Conservation (phyloP, 2,329 filamentous ascomycete genomes). For the Whalleya microplaca region DNA sequence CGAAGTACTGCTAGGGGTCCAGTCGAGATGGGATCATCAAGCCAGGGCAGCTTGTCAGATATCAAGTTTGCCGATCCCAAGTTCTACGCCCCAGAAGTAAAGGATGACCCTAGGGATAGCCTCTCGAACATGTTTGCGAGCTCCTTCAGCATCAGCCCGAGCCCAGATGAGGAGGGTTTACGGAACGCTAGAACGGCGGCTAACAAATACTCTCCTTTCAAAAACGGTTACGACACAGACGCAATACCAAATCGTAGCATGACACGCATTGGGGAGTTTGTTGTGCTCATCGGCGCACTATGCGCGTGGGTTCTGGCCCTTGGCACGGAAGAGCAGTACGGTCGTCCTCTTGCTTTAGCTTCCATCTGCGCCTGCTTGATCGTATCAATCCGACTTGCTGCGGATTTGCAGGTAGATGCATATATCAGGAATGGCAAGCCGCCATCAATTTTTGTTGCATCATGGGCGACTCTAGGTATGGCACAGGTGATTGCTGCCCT, state of each 20-base stretch:
- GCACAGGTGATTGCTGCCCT: slow-evolving; percentile 32
- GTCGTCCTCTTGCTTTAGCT: slow-evolving; percentile 30
- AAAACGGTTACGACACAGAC: not conserved
- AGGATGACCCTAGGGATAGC: slow-evolving; percentile 37
- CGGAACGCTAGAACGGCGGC: slow-evolving; percentile 3
- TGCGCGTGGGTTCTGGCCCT: slow-evolving; percentile 34
- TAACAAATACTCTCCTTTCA: slow-evolving; percentile 2
- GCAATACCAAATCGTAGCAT: slow-evolving; percentile 23
- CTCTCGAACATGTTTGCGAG: slow-evolving; percentile 39
- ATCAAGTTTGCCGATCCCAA: slow-evolving; percentile 33
- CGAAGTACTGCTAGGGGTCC: slow-evolving; percentile 25
- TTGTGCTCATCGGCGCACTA: slow-evolving; percentile 32
- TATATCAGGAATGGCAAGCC: slow-evolving; percentile 26
- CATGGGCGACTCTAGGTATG: slow-evolving; percentile 34
- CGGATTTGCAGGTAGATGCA: slow-evolving; percentile 35
- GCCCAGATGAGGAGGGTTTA: slow-evolving; percentile 30
- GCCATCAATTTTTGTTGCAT: slow-evolving; percentile 28
- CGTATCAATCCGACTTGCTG: slow-evolving; percentile 36
- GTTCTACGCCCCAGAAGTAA: slow-evolving; percentile 36
- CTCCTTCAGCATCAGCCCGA: slow-evolving; percentile 39
- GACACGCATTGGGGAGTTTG: slow-evolving; percentile 31
- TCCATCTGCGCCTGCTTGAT: slow-evolving; percentile 35
- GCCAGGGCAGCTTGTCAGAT: slow-evolving; percentile 17
- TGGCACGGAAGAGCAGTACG: slow-evolving; percentile 33
- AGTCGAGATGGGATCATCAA: slow-evolving; percentile 27